Evolutionary conservation across 371 early-diverging fungal genomes (phyloP).

Genomic region (Mortierella sp.): DNA sequence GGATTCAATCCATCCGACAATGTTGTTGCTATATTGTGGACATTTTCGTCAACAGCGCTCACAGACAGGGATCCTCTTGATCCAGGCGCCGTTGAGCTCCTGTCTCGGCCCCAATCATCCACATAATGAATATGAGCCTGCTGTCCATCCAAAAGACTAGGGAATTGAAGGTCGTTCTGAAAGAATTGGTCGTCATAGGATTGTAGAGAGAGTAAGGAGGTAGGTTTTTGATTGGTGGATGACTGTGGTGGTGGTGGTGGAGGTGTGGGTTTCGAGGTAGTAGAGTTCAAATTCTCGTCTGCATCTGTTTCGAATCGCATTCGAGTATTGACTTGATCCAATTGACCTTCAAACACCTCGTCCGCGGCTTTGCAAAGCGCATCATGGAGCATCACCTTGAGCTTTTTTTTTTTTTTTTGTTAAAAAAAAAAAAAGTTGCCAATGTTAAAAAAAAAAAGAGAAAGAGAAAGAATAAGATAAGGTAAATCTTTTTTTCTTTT

Average conservation of each 20-base stretch:
- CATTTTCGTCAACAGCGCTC: too few species aligned
- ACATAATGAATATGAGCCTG: conserved; percentile 20
- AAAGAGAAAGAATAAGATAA: not conserved
- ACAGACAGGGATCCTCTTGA: too few species aligned
- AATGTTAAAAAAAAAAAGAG: not conserved
- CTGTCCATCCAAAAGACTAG: not conserved
- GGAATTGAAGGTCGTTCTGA: not conserved
- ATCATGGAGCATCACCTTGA: conserved; percentile 43
- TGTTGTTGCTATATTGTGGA: too few species aligned
- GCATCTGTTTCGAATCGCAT: conserved; percentile 47
- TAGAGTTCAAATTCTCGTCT: not conserved
- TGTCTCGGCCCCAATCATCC: conserved; percentile 33
- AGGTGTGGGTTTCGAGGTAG: not conserved
- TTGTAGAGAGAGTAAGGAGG: not conserved
- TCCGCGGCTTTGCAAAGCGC: conserved; percentile 32
- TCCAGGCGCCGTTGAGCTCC: too few species aligned
- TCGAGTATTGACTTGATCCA: conserved; percentile 28
- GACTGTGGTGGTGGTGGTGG: not conserved
- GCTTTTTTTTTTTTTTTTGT: conserved; percentile 7
- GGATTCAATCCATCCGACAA: too few species aligned
- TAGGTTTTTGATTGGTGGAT: not conserved
- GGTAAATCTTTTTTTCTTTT: not conserved
- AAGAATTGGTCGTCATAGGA: too few species aligned
- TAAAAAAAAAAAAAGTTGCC: too few species aligned
- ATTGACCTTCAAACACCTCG: conserved; percentile 38